Evolutionary conservation across 2,329 filamentous ascomycete species (phyloP).

Genomic region (Colletotrichum limetticola): DNA sequence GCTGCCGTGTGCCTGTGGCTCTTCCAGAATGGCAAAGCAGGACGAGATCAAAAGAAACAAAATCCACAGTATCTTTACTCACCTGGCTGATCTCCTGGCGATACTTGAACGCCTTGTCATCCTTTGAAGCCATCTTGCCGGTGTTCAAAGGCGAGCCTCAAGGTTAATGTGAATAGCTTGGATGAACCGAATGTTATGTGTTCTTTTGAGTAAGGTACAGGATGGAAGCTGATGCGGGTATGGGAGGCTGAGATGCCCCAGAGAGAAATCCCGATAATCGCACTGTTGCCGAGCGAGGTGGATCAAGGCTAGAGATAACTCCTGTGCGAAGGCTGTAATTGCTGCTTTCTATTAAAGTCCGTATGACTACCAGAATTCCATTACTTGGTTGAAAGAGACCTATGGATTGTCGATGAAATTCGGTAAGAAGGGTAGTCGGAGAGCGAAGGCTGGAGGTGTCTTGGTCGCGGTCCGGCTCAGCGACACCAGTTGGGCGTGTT

Average conservation of each 20-base stretch:
- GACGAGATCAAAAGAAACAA: background rate
- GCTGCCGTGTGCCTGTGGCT: background rate
- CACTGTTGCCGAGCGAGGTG: background rate
- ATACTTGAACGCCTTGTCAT: conserved; percentile 81
- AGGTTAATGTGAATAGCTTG: background rate
- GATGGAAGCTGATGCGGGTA: background rate
- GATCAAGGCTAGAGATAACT: background rate
- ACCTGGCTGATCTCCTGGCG: conserved; percentile 98
- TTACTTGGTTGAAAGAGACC: background rate
- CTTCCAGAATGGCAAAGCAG: background rate
- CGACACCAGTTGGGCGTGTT: background rate
- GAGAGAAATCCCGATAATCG: background rate
- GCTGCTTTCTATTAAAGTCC: background rate
- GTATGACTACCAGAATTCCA: background rate
- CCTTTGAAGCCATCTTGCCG: conserved; percentile 56
- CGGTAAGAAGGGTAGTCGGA: background rate
- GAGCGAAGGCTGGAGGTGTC: background rate
- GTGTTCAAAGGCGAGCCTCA: background rate
- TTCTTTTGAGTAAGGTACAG: no score
- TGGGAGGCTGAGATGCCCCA: background rate
- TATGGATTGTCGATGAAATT: background rate
- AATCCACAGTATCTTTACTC: conserved; percentile 45
- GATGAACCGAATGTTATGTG: background rate
- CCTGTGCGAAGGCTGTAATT: background rate
- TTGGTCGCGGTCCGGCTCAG: background rate